Base-by-base conservation (phyloP, 2,329 filamentous ascomycete genomes). In the Tolypocladium sp. region DNA sequence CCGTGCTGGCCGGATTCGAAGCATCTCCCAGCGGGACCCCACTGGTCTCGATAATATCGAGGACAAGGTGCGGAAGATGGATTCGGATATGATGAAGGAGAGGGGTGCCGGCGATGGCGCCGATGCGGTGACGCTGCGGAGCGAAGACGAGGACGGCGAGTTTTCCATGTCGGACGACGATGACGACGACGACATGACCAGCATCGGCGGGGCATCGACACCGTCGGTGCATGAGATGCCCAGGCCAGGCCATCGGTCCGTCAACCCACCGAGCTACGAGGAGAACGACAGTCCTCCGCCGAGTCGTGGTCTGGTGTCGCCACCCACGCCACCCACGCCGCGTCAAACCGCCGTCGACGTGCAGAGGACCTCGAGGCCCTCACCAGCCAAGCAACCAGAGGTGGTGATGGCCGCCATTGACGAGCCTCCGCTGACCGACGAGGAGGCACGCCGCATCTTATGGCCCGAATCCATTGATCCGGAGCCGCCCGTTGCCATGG, bases 381-480 rank as follows among this genome's bases (percentile, higher is more conserved):
- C 51, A 13, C 61, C 64, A 2, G 56, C 63, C 1, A 40, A 46
- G 7, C 57, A 64, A 8, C 57, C 61, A 12, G 64, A 57, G 22
- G 30, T 59, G 20, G 37, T 60, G 8, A 59, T 55, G 6, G 64
- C 66, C n/a, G 64, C 66, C 17, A 55, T 63, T 3, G 66, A 70
- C 17, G 70, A 73, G 44, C 63, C 69, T 5, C 71, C 70, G 0
- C 69, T 77, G 64, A 76, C 75, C 4, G 70, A 72, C 2, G 74
- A 77, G 42, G 74, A 77, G 56, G 75, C 74, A 2, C 65, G 65
- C 2, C 67, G 69, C 40, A 77, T 77, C 22, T 62, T 77, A 1
- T 77, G 75, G 75, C 73, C 74, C 1, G 71, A 74, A 5, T 61
- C 65, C 2, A 60, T 62, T 0, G 62, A 69, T 0, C 42, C 63